Conservation (phyloP, 441 rosid genomes). For the Kokia cookei region DNA sequence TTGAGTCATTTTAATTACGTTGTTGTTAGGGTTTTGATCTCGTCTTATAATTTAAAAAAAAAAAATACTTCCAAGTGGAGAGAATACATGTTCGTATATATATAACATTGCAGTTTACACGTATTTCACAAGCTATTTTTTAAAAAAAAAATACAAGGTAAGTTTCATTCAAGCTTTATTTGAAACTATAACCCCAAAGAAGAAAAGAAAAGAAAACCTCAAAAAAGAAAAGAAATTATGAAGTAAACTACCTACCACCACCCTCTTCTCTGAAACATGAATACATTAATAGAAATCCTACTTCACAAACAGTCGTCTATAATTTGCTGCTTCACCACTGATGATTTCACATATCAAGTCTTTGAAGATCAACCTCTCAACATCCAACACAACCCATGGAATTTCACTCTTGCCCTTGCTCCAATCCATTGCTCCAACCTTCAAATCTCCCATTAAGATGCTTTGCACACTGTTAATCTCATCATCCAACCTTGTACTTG, state of each 20-base stretch:
- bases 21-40: no score
- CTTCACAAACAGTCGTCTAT: constrained; percentile 2
- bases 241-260: not conserved
- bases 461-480: constrained; percentile 39
- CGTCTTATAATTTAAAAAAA: no score
- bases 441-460: constrained; percentile 50
- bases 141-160: not conserved
- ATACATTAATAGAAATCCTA: constrained; percentile 19
- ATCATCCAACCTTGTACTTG: constrained; percentile 40
- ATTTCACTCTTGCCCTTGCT: constrained; percentile 35
- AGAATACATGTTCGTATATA: not conserved
- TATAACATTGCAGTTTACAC: not conserved
- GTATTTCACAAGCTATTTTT: not conserved
- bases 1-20: no score
- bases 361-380: constrained; percentile 80
- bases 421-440: constrained; percentile 48
- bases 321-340: constrained; percentile 27
- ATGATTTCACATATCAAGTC: constrained; percentile 75
- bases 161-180: constrained; percentile 13
- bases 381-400: constrained; percentile 57
- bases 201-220: not conserved
- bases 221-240: no score
- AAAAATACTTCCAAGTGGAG: no score
- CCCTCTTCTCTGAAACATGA: not conserved
- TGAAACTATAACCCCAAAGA: constrained; percentile 14